A percentile compares a stretch with the other conserved stretches of the same genome.
phyloP scores from a whole-genome alignment of 768 basidiomycete genomes.

The Infundibulicybe gibba region DNA sequence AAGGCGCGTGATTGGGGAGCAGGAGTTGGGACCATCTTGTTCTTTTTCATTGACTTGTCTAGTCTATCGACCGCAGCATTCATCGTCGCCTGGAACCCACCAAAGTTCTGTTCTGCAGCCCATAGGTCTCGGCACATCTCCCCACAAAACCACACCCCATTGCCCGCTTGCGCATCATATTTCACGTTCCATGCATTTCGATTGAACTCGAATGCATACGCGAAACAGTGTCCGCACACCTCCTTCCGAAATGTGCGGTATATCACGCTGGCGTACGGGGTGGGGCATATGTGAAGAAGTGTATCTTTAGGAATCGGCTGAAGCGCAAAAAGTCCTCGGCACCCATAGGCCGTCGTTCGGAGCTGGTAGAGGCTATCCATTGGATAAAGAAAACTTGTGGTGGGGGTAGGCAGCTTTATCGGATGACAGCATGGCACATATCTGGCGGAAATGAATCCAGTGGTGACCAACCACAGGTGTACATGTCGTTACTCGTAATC shows the following conservation, averaged over 20 bases:
- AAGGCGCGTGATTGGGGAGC: too few species aligned
- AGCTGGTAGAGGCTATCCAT: constrained; percentile 9
- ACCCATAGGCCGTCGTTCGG: constrained; percentile 39
- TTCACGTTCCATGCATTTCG: constrained; percentile 44
- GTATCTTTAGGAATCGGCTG: constrained; percentile 37
- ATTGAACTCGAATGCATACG: constrained; percentile 51
- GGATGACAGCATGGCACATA: too few species aligned
- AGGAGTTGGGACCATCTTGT: constrained; percentile 11
- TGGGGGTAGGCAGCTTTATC: too few species aligned
- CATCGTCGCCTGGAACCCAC: constrained; percentile 23
- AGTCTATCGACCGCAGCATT: constrained; percentile 33
- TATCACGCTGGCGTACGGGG: constrained; percentile 55
- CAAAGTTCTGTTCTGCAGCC: constrained; percentile 29
- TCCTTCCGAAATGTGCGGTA: constrained; percentile 64
- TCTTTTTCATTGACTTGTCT: constrained; percentile 21
- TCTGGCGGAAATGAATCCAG: too few species aligned
- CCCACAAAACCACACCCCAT: constrained; percentile 56
- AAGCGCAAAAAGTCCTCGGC: constrained; percentile 50
- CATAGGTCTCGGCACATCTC: constrained; percentile 42
- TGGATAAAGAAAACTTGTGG: not conserved
- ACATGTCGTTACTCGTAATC: too few species aligned
- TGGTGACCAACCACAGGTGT: too few species aligned
- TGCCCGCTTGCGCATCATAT: constrained; percentile 15
- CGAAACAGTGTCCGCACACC: constrained; percentile 64
- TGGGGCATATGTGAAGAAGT: constrained; percentile 36